These are phyloP conservation scores for Podaxis sp. DNA, from an alignment of 768 basidiomycete species.

Conservation along the genomic window DNA sequence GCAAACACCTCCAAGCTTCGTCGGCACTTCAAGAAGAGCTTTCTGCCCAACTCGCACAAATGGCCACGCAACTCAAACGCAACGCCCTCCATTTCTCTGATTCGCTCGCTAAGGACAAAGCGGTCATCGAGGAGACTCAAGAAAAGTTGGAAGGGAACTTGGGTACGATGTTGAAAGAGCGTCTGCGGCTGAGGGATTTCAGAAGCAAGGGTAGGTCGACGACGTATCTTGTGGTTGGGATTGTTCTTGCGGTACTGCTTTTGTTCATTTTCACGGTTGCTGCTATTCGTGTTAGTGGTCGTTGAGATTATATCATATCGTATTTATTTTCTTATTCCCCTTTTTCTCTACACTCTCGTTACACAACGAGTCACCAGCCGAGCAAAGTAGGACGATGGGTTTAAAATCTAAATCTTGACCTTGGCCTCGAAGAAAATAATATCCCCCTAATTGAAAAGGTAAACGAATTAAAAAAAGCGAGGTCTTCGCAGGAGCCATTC, in stretches of 20 bases:
- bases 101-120: slow-evolving; percentile 71
- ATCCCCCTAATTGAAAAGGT: too few species aligned
- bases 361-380: too few species aligned
- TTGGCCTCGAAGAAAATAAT: too few species aligned
- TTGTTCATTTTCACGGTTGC: slow-evolving; percentile 73
- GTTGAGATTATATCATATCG: background rate
- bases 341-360: too few species aligned
- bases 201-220: slow-evolving; percentile 64
- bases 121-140: slow-evolving; percentile 62
- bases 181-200: slow-evolving; percentile 58
- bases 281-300: slow-evolving; percentile 55
- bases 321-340: too few species aligned
- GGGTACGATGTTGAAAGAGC: slow-evolving; percentile 64
- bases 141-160: slow-evolving; percentile 75
- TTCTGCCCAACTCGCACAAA: slow-evolving; percentile 69
- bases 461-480: too few species aligned
- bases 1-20: slow-evolving; percentile 42
- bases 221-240: slow-evolving; percentile 67
- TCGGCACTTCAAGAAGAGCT: slow-evolving; percentile 70
- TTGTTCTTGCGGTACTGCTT: slow-evolving; percentile 63
- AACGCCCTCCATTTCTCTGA: slow-evolving; percentile 80
- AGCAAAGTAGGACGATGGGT: too few species aligned
- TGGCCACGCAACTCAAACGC: slow-evolving; percentile 85
- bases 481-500: too few species aligned
- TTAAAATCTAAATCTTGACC: too few species aligned